Percentiles rank a stretch among this genome's conserved stretches.
Evolutionary conservation across 805 yeast species (phyloP).

Genomic region (Sugiyamaella smithiae): DNA sequence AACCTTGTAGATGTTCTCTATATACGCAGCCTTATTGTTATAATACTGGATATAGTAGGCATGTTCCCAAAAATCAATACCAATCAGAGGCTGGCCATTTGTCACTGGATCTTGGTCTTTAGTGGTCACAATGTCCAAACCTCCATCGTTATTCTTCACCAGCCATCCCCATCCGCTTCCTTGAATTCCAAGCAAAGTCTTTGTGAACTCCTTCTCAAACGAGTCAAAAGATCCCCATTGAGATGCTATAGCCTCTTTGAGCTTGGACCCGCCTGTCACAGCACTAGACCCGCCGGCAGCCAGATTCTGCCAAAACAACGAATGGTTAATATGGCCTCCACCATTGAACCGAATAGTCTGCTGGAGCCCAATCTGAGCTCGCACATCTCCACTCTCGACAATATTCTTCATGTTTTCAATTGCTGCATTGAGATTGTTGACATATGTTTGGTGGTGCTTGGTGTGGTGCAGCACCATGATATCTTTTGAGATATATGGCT

Average conservation of each 20-base stretch:
- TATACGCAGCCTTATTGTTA: slow-evolving; percentile 84
- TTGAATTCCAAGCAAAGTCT: slow-evolving; percentile 75
- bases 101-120: slow-evolving; percentile 86
- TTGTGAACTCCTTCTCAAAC: slow-evolving; percentile 58
- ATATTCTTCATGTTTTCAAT: slow-evolving; percentile 68
- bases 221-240: slow-evolving; percentile 73
- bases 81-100: slow-evolving; percentile 65
- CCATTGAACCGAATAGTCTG: slow-evolving; percentile 82
- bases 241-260: slow-evolving; percentile 52
- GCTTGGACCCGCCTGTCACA: slow-evolving; percentile 48
- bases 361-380: slow-evolving; percentile 55
- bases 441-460: slow-evolving; percentile 89
- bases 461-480: slow-evolving; percentile 54
- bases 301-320: slow-evolving; percentile 79
- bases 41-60: slow-evolving; percentile 90
- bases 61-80: slow-evolving; percentile 94
- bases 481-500: slow-evolving; percentile 22
- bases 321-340: slow-evolving; percentile 85
- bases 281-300: slow-evolving; percentile 68
- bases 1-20: slow-evolving; percentile 88
- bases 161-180: slow-evolving; percentile 95
- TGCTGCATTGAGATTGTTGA: slow-evolving; percentile 76
- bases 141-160: slow-evolving; percentile 69
- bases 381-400: slow-evolving; percentile 51
- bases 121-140: slow-evolving; percentile 72